Conservation (phyloP, 2,329 filamentous ascomycete genomes). For the Xylariaceae sp. region DNA sequence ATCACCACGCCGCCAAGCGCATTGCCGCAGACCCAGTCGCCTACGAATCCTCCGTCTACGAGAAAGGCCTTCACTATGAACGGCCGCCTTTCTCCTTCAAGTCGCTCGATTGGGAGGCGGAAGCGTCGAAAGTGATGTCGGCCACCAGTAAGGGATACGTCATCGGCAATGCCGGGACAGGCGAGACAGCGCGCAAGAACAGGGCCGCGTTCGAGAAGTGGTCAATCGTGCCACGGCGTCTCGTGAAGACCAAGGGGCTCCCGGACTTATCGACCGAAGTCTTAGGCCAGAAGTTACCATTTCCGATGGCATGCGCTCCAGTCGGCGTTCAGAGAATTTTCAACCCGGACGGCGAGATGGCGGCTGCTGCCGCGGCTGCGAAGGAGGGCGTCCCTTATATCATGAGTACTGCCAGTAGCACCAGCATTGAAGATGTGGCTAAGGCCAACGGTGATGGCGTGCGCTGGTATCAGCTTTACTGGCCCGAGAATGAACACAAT, state of each 20-base stretch:
- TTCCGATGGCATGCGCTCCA: slow-evolving; percentile 25
- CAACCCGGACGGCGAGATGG: slow-evolving; percentile 24
- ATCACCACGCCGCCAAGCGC: slow-evolving; percentile 8
- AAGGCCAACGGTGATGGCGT: slow-evolving; percentile 21
- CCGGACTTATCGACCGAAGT: slow-evolving; percentile 15
- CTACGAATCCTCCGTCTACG: slow-evolving; percentile 18
- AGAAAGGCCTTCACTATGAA: slow-evolving; percentile 21
- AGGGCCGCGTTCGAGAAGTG: slow-evolving; percentile 22
- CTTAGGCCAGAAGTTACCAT: slow-evolving; percentile 17
- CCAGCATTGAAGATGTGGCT: slow-evolving; percentile 28
- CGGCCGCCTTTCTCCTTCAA: slow-evolving; percentile 27
- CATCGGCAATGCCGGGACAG: slow-evolving; percentile 22
- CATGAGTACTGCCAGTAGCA: slow-evolving; percentile 26
- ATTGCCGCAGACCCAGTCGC: slow-evolving; percentile 19
- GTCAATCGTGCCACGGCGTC: slow-evolving; percentile 23
- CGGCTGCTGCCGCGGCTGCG: slow-evolving; percentile 21
- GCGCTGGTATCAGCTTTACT: slow-evolving; percentile 29
- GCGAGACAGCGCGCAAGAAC: slow-evolving; percentile 25
- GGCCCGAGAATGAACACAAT: slow-evolving; percentile 21
- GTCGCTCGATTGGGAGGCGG: slow-evolving; percentile 23
- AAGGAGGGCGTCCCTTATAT: slow-evolving; percentile 21
- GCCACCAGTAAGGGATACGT: slow-evolving; percentile 25
- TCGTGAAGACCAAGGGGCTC: slow-evolving; percentile 17
- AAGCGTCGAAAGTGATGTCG: slow-evolving; percentile 25
- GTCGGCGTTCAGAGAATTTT: slow-evolving; percentile 27